Evolutionary conservation across 2,329 filamentous ascomycete genomes (phyloP).

Genomic region (Aphanoascus verrucosus): DNA sequence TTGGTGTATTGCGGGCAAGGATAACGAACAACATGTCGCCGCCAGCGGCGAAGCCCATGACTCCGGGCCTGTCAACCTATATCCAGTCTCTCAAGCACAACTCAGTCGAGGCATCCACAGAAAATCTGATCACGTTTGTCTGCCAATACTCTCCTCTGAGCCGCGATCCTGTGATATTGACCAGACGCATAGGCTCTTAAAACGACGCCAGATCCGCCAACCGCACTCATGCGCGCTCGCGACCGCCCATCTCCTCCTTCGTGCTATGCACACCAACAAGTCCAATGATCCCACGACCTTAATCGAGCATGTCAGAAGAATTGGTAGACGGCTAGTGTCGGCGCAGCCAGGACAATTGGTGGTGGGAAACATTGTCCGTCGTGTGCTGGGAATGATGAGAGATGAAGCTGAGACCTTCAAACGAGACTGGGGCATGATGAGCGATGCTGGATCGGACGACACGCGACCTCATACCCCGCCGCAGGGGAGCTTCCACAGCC

Average conservation of each 20-base stretch:
- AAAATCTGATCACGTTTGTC: conserved; percentile 14
- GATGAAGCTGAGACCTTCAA: conserved; percentile 79
- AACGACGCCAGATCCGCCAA: conserved; percentile 78
- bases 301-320: conserved; percentile 65
- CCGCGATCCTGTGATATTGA: conserved; percentile 7
- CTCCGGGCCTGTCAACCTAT: conserved; percentile 13
- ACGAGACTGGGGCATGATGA: conserved; percentile 45
- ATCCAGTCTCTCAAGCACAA: conserved; percentile 12
- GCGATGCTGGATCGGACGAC: conserved; percentile 49
- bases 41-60: conserved; percentile 6
- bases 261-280: conserved; percentile 72
- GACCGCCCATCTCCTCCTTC: conserved; percentile 77
- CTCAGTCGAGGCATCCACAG: conserved; percentile 13
- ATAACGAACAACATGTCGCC: conserved; percentile 1
- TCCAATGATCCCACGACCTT: conserved; percentile 68
- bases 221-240: conserved; percentile 83
- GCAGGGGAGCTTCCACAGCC: not conserved
- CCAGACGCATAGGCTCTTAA: conserved; percentile 55
- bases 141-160: not conserved
- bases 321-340: conserved; percentile 65
- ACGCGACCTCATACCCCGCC: conserved; percentile 37
- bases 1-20: too few relatives aligned
- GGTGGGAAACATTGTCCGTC: conserved; percentile 85
- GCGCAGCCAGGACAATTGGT: conserved; percentile 86
- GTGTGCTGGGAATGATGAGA: conserved; percentile 79